These are phyloP conservation scores for Lasiodiplodia sp. DNA, from an alignment of 2,329 filamentous ascomycete species.

Conservation along the genomic window DNA sequence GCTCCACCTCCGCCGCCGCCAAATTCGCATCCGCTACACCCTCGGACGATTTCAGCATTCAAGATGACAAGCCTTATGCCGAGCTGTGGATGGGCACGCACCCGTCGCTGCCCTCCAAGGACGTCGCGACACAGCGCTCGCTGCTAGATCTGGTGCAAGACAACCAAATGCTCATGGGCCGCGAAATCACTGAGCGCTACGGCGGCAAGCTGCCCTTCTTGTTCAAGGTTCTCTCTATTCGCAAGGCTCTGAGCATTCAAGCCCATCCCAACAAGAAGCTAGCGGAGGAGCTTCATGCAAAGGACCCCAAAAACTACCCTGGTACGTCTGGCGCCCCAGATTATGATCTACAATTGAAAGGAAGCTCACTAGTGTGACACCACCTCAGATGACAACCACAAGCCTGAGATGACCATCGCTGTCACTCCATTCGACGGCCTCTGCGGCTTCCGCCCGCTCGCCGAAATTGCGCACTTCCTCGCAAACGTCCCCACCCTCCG, in stretches of 20 bases:
- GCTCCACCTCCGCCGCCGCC: constrained; percentile 84
- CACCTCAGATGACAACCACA: constrained; percentile 88
- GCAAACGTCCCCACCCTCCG: constrained; percentile 64
- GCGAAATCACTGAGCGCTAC: constrained; percentile 76
- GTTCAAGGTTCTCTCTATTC: constrained; percentile 96
- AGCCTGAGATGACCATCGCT: constrained; percentile 99
- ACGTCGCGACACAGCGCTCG: constrained; percentile 81
- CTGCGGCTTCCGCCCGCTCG: constrained; percentile 90
- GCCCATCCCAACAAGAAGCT: constrained; percentile 96
- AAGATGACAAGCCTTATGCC: constrained; percentile 90
- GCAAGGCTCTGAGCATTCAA: constrained; percentile 95
- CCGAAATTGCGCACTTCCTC: constrained; percentile 87
- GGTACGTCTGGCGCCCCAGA: constrained; percentile 44
- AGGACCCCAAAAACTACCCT: constrained; percentile 92
- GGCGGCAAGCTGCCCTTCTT: constrained; percentile 88
- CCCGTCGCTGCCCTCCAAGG: constrained; percentile 92
- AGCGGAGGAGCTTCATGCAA: constrained; percentile 84
- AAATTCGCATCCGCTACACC: constrained; percentile 88
- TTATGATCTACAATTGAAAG: neutral
- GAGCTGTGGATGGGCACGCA: constrained; percentile 99
- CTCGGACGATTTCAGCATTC: constrained; percentile 74
- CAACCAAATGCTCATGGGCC: constrained; percentile 82
- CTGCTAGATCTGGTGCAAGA: constrained; percentile 87
- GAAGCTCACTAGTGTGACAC: neutral
- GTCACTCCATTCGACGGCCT: constrained; percentile 95